Conservation (phyloP, 805 yeast species). For the Metschnikowia shivogae region DNA sequence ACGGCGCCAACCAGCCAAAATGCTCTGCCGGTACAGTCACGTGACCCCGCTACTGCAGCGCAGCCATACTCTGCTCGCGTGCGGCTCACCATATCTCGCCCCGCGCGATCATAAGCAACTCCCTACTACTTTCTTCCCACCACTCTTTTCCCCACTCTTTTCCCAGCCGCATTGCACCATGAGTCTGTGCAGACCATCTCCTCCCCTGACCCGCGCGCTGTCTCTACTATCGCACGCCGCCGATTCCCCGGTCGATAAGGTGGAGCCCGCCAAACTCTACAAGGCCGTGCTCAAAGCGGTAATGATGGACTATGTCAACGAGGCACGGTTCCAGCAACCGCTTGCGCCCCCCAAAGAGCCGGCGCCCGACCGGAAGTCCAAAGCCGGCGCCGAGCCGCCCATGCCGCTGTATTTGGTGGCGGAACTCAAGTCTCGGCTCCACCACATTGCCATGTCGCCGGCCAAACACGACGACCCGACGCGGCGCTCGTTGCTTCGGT, state of each 20-base stretch:
- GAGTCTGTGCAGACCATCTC: not conserved
- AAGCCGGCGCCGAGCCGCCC: slow-evolving; percentile 10
- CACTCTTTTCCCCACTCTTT: not conserved
- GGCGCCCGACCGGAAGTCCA: slow-evolving; percentile 10
- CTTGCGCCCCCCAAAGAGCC: slow-evolving; percentile 7
- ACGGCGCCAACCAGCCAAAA: no score
- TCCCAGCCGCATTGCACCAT: not conserved
- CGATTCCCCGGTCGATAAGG: slow-evolving; percentile 18
- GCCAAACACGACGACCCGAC: slow-evolving; percentile 43
- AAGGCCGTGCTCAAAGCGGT: slow-evolving; percentile 51
- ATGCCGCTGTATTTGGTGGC: slow-evolving; percentile 36
- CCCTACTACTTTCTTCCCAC: not conserved
- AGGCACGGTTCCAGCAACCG: slow-evolving; percentile 54
- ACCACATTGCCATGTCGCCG: slow-evolving; percentile 44
- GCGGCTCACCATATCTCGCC: no score
- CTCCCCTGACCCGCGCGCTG: slow-evolving; percentile 10
- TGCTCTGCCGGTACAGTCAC: no score
- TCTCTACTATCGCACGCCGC: slow-evolving; percentile 14
- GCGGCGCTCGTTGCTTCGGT: slow-evolving; percentile 54
- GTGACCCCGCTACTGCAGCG: no score
- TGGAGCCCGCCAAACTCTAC: slow-evolving; percentile 37
- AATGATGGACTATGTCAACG: slow-evolving; percentile 57
- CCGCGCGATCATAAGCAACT: not conserved
- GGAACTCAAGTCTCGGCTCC: slow-evolving; percentile 39
- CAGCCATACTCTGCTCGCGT: no score